phyloP scores from a whole-genome alignment of 2,329 filamentous ascomycete species.

The Coniochaeta ligniaria region DNA sequence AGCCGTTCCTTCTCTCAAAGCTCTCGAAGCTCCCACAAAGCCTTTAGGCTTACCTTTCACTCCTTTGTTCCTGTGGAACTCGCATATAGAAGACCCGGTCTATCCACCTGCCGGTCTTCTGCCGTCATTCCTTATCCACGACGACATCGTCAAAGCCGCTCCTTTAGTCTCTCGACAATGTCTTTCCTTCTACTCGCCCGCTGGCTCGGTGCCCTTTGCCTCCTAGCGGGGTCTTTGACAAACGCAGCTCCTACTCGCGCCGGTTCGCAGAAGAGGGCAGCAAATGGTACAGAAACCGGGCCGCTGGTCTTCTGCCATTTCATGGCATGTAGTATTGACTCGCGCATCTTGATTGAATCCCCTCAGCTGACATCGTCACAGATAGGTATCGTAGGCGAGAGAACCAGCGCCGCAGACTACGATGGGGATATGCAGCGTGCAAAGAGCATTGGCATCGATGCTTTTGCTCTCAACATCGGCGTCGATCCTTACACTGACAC shows the following conservation, averaged over 20 bases:
- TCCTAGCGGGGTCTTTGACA: conserved; percentile 5
- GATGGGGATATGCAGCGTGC: conserved; percentile 9
- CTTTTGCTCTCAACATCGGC: conserved; percentile 22
- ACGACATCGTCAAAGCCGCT: not conserved
- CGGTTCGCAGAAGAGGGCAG: not conserved
- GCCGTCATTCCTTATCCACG: not conserved
- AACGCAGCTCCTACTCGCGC: conserved; percentile 3
- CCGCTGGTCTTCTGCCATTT: conserved; percentile 10
- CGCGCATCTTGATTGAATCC: not conserved
- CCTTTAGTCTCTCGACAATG: not conserved
- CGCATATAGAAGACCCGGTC: not conserved
- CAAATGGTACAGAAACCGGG: conserved; percentile 1
- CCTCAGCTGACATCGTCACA: conserved; percentile 1
- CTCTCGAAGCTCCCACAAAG: not conserved
- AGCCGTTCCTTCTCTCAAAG: not conserved
- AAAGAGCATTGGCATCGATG: conserved; percentile 17
- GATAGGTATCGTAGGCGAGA: conserved; percentile 9
- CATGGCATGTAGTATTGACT: conserved; percentile 3
- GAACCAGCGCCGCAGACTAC: conserved; percentile 7
- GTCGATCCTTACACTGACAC: conserved; percentile 32
- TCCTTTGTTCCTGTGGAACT: not conserved
- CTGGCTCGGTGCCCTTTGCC: conserved; percentile 6
- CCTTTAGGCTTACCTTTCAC: not conserved
- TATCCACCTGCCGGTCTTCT: not conserved
- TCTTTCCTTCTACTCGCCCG: conserved; percentile 4